A percentile compares a stretch with the other conserved stretches of the same genome.
Conservation (phyloP, 2,329 filamentous ascomycete species). For the Apiospora sp. region DNA sequence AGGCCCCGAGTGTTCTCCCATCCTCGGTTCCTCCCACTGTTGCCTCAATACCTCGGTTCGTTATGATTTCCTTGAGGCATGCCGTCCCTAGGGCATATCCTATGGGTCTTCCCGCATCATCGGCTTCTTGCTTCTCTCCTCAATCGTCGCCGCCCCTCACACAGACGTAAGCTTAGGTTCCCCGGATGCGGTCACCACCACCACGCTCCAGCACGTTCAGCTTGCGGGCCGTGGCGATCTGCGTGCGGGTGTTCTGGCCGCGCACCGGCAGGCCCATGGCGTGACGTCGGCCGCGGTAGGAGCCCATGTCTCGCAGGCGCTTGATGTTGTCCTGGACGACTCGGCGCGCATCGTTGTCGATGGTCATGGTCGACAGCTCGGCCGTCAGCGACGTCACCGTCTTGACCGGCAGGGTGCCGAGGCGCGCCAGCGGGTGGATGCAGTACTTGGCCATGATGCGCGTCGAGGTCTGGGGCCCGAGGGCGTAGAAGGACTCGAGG, state of each 20-base stretch:
- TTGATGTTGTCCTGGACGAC: conserved; percentile 85
- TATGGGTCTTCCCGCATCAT: neutral
- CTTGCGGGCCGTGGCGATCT: conserved; percentile 67
- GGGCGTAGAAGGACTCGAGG: conserved; percentile 85
- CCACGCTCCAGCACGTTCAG: conserved; percentile 65
- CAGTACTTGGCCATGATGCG: conserved; percentile 87
- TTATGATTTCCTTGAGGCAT: neutral
- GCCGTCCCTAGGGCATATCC: neutral
- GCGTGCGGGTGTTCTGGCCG: conserved; percentile 86
- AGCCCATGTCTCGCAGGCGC: conserved; percentile 87
- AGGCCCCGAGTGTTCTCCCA: neutral
- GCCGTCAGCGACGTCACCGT: conserved; percentile 84
- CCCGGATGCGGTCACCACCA: conserved; percentile 41
- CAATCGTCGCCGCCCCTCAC: neutral
- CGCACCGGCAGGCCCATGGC: conserved; percentile 91
- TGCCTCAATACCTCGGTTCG: neutral
- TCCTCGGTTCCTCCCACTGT: neutral
- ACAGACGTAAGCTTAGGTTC: neutral
- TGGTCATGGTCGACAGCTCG: conserved; percentile 88
- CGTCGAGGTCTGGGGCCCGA: conserved; percentile 74
- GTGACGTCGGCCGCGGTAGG: conserved; percentile 87
- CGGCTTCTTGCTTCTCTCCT: too few species aligned
- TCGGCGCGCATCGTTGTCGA: conserved; percentile 86
- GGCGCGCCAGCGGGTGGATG: conserved; percentile 83
- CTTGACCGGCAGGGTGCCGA: conserved; percentile 77